Evolutionary conservation across 106 monocot species (phyloP).

Genomic region (Narthecium ossifragum): DNA sequence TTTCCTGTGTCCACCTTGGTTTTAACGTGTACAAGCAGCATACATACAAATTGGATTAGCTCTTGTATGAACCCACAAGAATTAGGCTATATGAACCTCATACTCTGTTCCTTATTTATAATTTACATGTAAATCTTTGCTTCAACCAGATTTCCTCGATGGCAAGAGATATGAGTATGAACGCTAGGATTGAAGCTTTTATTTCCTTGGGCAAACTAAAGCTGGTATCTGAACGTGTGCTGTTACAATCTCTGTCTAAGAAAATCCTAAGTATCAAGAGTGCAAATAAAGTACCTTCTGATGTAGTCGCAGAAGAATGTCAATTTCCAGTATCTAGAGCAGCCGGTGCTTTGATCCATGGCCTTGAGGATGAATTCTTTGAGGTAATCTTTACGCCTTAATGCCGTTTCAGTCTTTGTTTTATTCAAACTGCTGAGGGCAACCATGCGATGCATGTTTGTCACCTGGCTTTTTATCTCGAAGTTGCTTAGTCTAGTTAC

Average conservation of each 20-base stretch:
- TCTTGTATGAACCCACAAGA: too few relatives aligned
- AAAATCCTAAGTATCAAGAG: constrained; percentile 33
- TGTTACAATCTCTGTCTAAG: constrained; percentile 81
- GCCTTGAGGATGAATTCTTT: constrained; percentile 90
- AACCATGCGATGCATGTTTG: not conserved
- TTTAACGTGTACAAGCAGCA: too few relatives aligned
- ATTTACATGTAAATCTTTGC: constrained; percentile 1
- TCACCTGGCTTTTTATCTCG: not conserved
- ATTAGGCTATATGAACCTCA: too few relatives aligned
- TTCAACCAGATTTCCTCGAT: constrained; percentile 57
- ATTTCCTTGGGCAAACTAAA: constrained; percentile 55
- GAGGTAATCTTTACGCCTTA: constrained; percentile 38
- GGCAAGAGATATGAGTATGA: constrained; percentile 85
- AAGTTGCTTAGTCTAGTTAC: not conserved
- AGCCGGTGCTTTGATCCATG: constrained; percentile 81
- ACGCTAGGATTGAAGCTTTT: constrained; percentile 75
- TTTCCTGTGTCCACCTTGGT: too few relatives aligned
- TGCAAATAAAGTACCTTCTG: constrained; percentile 19
- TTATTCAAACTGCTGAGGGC: not conserved
- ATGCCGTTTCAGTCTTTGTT: not conserved
- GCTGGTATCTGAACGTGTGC: constrained; percentile 52
- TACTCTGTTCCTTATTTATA: not conserved
- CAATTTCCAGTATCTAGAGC: constrained; percentile 38
- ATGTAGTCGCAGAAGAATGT: constrained; percentile 17
- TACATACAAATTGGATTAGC: too few relatives aligned